phyloP scores from a whole-genome alignment of 1,284 basidiomycete species.

The Ceratorhiza oryzae-sativae region DNA sequence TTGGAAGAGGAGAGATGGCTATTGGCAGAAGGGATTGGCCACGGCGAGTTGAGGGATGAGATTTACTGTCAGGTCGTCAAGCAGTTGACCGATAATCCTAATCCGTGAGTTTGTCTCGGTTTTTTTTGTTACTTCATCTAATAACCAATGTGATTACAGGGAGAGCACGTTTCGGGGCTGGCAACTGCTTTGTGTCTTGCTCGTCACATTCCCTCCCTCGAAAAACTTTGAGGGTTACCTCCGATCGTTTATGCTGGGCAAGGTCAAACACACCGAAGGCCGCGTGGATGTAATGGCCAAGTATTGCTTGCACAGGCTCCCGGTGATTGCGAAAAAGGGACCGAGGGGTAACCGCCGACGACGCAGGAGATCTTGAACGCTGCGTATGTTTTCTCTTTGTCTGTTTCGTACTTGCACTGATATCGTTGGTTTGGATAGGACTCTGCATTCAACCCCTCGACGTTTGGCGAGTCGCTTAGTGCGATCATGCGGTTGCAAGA shows the following conservation, averaged over 20 bases:
- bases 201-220: conserved; percentile 88
- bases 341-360: conserved; percentile 79
- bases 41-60: conserved; percentile 87
- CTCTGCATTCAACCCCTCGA: conserved; percentile 91
- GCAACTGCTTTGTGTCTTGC: conserved; percentile 87
- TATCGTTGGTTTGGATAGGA: no score
- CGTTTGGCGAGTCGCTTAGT: conserved; percentile 87
- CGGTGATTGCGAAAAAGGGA: conserved; percentile 76
- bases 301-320: conserved; percentile 77
- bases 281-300: conserved; percentile 88
- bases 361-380: conserved; percentile 87
- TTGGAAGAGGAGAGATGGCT: conserved; percentile 89
- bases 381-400: conserved; percentile 58
- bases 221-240: conserved; percentile 88
- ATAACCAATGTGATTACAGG: conserved; percentile 51
- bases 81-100: conserved; percentile 83
- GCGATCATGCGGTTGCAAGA: conserved; percentile 83
- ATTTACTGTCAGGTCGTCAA: conserved; percentile 92
- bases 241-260: conserved; percentile 75
- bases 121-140: background rate
- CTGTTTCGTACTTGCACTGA: no score
- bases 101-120: conserved; percentile 60
- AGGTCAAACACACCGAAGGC: conserved; percentile 69
- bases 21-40: conserved; percentile 74
- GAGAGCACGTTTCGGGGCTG: conserved; percentile 88